Percentiles rank a stretch among this genome's conserved stretches.
Conservation (phyloP, 805 yeast genomes). For the Isabelozyma pseudorhagii region DNA sequence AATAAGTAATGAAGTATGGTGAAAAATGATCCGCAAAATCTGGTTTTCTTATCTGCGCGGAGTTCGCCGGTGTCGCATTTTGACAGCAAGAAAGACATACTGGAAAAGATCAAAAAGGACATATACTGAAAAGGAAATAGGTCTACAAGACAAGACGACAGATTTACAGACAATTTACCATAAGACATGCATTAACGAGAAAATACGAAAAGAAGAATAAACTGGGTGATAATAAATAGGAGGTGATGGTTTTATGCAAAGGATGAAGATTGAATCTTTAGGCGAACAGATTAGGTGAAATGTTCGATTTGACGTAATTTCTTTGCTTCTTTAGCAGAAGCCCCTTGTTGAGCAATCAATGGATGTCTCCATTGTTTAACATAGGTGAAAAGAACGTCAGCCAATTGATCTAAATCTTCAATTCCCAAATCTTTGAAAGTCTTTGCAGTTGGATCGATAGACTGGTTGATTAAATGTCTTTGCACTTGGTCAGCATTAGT, state of each 20-base stretch:
- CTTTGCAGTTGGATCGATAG: constrained; percentile 54
- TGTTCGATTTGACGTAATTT: constrained; percentile 45
- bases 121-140: not conserved
- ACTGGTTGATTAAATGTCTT: constrained; percentile 69
- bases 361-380: constrained; percentile 51
- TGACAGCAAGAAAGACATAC: too few species aligned
- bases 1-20: not conserved
- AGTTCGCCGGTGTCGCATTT: too few species aligned
- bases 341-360: constrained; percentile 45
- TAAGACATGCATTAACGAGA: not conserved
- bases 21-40: not conserved
- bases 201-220: not conserved
- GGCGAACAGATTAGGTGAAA: constrained; percentile 25
- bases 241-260: not conserved
- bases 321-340: constrained; percentile 36
- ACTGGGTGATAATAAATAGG: not conserved
- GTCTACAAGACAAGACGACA: not conserved
- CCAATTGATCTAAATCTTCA: constrained; percentile 37
- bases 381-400: constrained; percentile 42
- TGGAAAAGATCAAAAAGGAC: not conserved
- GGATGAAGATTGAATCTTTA: too few species aligned
- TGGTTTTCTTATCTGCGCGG: too few species aligned
- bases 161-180: not conserved
- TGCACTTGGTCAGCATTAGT: constrained; percentile 72
- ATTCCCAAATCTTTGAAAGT: constrained; percentile 73